Base-by-base conservation (phyloP, 257 asterid species). In the Solanum etuberosum region DNA sequence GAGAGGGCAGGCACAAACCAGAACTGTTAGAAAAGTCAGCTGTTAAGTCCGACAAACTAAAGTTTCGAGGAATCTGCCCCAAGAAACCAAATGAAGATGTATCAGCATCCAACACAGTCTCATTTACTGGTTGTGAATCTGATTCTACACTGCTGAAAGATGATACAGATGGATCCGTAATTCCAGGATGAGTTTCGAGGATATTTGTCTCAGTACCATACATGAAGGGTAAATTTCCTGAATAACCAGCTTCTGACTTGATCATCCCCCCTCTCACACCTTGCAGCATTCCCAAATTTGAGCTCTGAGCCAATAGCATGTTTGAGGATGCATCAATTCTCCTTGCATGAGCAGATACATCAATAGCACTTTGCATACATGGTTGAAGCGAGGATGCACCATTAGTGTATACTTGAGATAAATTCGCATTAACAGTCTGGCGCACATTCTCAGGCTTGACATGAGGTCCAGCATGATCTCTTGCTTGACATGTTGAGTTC, bases 61-160 rank as follows among this genome's bases (percentile, higher is more conserved):
- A 97, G 91, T 92, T 94, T 29, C 97, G 96, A 48, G 99, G 97
- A 40, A 97, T 94, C 93, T 94, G 99, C 81, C 98, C 95, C 92
- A 97, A 89, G 68, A 93, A 91, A 57, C 98, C 98, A 84, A 92
- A 91, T 12, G 96, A 85, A 89, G 91, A 87, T 63, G 86, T 84
- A 88, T 92, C 96, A 7, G 91, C 90, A 87, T 93, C 96, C 88
- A 94, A 83, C 67, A 90, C 85, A 21, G 91, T 72, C 90, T 90
- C 98, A 14, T 88, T 89, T 90, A 93, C 59, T 2, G 93, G 87
- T 81, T 91, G 97, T 9, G 94, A 85, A 86, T 92, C 91, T 83
- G 97, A 86, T 87, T 92, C 95, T 7, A 90, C 94, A 38, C 93
- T 90, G 88, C 91, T 90, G 87, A 92, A 95, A 63, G 96, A 93